Evolutionary conservation across 768 basidiomycete species (phyloP), one percentile per base, ranked within the genome.

Genomic region (Tricholoma bakamatsutake): DNA sequence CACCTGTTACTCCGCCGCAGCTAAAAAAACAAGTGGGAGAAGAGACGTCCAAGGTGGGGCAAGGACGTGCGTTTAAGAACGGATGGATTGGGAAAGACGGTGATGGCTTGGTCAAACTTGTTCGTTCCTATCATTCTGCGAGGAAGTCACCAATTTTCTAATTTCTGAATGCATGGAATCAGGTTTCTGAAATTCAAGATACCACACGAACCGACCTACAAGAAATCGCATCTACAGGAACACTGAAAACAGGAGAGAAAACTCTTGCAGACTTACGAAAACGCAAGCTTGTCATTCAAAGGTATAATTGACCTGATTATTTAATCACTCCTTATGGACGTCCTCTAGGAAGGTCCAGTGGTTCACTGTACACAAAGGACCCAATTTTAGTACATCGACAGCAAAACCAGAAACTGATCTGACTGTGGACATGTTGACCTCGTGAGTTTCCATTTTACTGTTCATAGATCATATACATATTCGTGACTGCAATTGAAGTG

Each of bases 81-180:
- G 90, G 89, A 54, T 99, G 97, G 97, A 93, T 98, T 59, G 80
- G 77, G 18, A 98, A 98, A 70, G 89, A 96, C 60, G 92, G 90
- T 7, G 80, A 83, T 59, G 91, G 89, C 17, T 82, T 99, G 61
- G 83, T 96, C 46, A 89, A 90, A 74, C 76, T 86, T 59, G 95
- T 96, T 59, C 61, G 90, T 80, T 49, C 30, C 10, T n/a, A 59
- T 55, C 37, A 24, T n/a, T 37, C 39, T 27, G 24, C 31, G n/a
- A 12, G 30, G 11, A 49, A 42, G 57, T 8, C 31, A n/a, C 43
- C 42, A 11, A 31, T 39, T 15, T 24, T 18, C 57, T 57, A 37
- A 34, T 66, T 49, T 35, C 18, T 28, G 37, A 30, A 34, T 18
- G n/a, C 53, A 46, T 46, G 18, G 43, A 15, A 46, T 4, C 57